phyloP scores from a whole-genome alignment of 441 rosid genomes.

The Biscutella laevigata region DNA sequence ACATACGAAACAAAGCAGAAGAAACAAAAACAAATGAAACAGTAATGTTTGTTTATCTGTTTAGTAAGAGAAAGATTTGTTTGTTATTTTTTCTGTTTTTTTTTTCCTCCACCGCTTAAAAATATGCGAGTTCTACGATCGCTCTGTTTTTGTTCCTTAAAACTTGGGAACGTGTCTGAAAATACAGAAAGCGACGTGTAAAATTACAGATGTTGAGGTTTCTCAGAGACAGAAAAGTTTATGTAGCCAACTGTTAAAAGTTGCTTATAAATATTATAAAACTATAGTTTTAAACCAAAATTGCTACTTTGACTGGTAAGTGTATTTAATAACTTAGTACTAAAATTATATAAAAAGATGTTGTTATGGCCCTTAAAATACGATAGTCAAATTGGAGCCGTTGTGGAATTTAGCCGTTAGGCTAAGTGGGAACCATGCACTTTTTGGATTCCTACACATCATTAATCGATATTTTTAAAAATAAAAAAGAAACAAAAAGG shows the following conservation, averaged over 20 bases:
- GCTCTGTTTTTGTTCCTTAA: slow-evolving; percentile 25
- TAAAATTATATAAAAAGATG: neutral
- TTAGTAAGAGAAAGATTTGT: neutral
- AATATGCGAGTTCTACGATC: slow-evolving; percentile 11
- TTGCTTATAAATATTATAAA: neutral
- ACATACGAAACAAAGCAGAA: slow-evolving; percentile 15
- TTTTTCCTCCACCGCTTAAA: slow-evolving; percentile 1
- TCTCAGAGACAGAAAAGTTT: slow-evolving; percentile 9
- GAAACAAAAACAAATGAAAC: slow-evolving; percentile 24
- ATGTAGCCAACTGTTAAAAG: neutral
- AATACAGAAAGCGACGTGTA: slow-evolving; percentile 15
- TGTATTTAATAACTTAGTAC: neutral
- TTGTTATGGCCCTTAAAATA: slow-evolving; percentile 18
- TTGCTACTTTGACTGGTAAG: neutral
- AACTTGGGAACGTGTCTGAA: slow-evolving; percentile 27
- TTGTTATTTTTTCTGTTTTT: neutral
- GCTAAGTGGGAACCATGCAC: slow-evolving; percentile 22
- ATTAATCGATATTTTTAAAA: too few species aligned
- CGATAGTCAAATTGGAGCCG: slow-evolving; percentile 21
- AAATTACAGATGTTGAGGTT: neutral
- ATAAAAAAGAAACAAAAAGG: too few species aligned
- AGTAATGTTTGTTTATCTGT: slow-evolving; percentile 21
- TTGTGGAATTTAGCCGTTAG: slow-evolving; percentile 23
- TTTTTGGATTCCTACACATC: neutral
- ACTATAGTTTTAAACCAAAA: neutral